Evolutionary conservation across 306 rosid species (phyloP).

Genomic region (Astragalus membranaceus): DNA sequence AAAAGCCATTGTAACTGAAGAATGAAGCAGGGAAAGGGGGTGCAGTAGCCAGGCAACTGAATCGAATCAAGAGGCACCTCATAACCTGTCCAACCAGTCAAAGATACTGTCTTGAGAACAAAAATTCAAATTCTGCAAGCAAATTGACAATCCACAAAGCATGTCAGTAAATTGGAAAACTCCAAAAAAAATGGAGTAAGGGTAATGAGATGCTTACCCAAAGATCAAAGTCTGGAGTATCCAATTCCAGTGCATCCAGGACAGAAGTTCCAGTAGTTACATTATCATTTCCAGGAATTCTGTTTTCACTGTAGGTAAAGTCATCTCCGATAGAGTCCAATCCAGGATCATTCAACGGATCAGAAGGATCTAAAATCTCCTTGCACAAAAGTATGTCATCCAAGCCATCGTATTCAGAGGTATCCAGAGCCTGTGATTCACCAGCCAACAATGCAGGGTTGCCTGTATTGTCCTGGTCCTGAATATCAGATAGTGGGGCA

Average conservation of each 20-base stretch:
- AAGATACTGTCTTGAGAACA: conserved; percentile 63
- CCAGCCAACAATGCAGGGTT: conserved; percentile 58
- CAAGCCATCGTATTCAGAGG: conserved; percentile 27
- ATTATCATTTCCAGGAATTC: conserved; percentile 17
- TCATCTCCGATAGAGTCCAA: conserved; percentile 10
- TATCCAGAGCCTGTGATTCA: conserved; percentile 57
- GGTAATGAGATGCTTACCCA: conserved; percentile 42
- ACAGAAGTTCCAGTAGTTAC: conserved; percentile 39
- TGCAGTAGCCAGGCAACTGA: too few relatives aligned
- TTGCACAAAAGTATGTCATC: conserved; percentile 64
- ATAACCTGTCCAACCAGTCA: conserved; percentile 51
- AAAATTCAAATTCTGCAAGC: conserved; percentile 56
- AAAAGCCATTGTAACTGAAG: conserved; percentile 4
- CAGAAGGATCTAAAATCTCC: conserved; percentile 44
- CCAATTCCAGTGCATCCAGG: conserved; percentile 61
- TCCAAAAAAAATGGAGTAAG: conserved; percentile 1
- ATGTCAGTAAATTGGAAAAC: neutral
- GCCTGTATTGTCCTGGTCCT: conserved; percentile 20
- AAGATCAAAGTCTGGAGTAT: conserved; percentile 68
- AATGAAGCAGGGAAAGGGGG: neutral
- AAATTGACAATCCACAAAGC: conserved; percentile 5
- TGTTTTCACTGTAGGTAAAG: neutral
- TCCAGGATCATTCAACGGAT: conserved; percentile 19
- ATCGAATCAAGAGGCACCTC: conserved; percentile 18
- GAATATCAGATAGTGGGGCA: conserved; percentile 18